Evolutionary conservation across 192 early-diverging fungal genomes (phyloP), one percentile per base, ranked within the genome.

Genomic region (Cetraspora pellucida): DNA sequence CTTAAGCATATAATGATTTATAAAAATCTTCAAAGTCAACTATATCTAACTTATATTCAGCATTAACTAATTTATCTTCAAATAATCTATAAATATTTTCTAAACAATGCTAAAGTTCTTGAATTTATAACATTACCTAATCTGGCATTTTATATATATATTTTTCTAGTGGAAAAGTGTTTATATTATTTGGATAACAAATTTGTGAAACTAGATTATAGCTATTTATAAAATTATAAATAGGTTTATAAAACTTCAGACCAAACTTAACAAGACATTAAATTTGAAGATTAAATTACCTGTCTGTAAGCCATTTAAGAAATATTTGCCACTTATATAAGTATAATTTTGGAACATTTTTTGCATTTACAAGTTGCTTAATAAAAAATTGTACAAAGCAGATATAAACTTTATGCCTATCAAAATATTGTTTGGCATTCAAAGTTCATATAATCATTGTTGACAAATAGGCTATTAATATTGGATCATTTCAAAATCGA

Each of bases 191-290:
- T 49, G 14, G 21, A 6, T 46, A 2, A 19, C 21, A 49, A 23
- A 69, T 49, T 9, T 16, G 9, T 23, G 46, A 44, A 69, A 23
- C 47, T 46, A 17, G 21, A 46, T 69, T 21, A 50, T 69, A 16
- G 2, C n/a, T n/a, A 23, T 11, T 69, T 25, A 69, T 16, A 69
- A 69, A 69, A 17, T 44, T 19, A 69, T 49, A 49, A n/a, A n/a
- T 16, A 2, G 43, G 43, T 46, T 44, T 44, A 69, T 69, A n/a
- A n/a, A 69, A 69, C 19, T 45, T 69, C 13, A 6, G 19, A 44
- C 46, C 67, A 69, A 69, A 47, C 17, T 69, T 69, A 19, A 69
- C 67, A 17, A 69, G 16, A 46, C 44, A 45, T 10, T 9, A 5
- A 3, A 45, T 27, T 69, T 65, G 63, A 28, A 69, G n/a, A 9